Percentiles rank a stretch among this genome's conserved stretches.
phyloP scores from a whole-genome alignment of 2,329 filamentous ascomycete species.

The Botrytis deweyae region DNA sequence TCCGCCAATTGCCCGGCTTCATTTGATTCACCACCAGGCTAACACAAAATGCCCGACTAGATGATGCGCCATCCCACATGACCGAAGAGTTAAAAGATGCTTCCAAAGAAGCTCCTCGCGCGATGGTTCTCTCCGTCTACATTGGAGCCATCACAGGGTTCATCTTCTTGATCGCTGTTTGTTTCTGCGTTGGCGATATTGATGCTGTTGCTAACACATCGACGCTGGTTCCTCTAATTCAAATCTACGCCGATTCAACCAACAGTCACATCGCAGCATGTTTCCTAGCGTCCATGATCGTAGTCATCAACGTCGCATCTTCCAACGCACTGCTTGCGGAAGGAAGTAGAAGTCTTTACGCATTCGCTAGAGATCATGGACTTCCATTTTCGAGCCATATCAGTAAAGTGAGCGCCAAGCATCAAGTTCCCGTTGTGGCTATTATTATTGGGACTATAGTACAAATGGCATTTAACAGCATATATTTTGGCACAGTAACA shows the following conservation, averaged over 20 bases:
- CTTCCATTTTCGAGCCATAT: conserved; percentile 51
- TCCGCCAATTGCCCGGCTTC: not conserved
- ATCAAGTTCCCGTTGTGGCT: conserved; percentile 50
- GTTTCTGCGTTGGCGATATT: conserved; percentile 54
- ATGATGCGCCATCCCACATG: conserved; percentile 50
- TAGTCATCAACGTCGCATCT: conserved; percentile 43
- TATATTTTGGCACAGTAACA: conserved; percentile 55
- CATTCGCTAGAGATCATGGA: conserved; percentile 52
- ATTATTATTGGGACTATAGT: conserved; percentile 48
- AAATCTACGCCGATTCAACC: conserved; percentile 51
- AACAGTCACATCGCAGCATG: conserved; percentile 46
- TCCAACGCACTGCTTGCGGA: conserved; percentile 42
- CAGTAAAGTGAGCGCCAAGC: conserved; percentile 47
- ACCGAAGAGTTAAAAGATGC: conserved; percentile 55
- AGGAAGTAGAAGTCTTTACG: conserved; percentile 44
- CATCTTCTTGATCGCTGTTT: conserved; percentile 49
- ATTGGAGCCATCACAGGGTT: conserved; percentile 50
- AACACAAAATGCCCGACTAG: conserved; percentile 38
- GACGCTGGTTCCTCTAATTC: conserved; percentile 50
- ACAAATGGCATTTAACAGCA: conserved; percentile 53
- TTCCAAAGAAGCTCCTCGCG: conserved; percentile 49
- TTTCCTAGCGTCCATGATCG: conserved; percentile 48
- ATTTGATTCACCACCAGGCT: not conserved
- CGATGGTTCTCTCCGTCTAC: conserved; percentile 48
- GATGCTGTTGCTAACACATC: conserved; percentile 42